phyloP scores from a whole-genome alignment of 2,329 filamentous ascomycete genomes.

The Colletotrichum kahawae region DNA sequence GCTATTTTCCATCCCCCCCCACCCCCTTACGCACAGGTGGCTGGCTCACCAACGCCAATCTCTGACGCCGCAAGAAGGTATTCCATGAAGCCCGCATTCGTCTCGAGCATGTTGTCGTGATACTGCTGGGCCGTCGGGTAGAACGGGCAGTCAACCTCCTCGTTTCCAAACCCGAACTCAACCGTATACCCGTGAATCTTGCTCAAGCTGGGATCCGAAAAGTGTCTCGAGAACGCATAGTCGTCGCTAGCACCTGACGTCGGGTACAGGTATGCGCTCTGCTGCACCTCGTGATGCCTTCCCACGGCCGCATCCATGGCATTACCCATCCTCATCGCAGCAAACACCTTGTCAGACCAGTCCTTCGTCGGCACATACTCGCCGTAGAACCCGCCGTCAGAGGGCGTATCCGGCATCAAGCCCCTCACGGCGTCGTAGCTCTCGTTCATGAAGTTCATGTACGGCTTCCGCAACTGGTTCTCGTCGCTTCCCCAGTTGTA shows the following conservation, averaged over 20 bases:
- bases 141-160: conserved; percentile 41
- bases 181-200: conserved; percentile 48
- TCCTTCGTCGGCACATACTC: conserved; percentile 50
- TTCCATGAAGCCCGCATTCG: conserved; percentile 53
- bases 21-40: neutral
- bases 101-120: conserved; percentile 48
- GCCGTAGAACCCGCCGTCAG: conserved; percentile 39
- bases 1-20: too few relatives aligned
- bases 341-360: conserved; percentile 31
- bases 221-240: conserved; percentile 51
- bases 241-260: conserved; percentile 52
- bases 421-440: conserved; percentile 58
- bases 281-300: conserved; percentile 40
- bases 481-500: conserved; percentile 64
- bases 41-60: conserved; percentile 18
- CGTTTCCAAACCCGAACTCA: conserved; percentile 51
- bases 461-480: conserved; percentile 47
- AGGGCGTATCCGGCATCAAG: conserved; percentile 41
- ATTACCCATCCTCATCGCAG: conserved; percentile 37
- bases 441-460: conserved; percentile 58
- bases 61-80: conserved; percentile 31
- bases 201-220: conserved; percentile 37
- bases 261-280: conserved; percentile 48
- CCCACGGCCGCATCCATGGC: conserved; percentile 45
- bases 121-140: conserved; percentile 50